Conservation (phyloP, 2,329 filamentous ascomycete species). For the Stenocarpella maydis region DNA sequence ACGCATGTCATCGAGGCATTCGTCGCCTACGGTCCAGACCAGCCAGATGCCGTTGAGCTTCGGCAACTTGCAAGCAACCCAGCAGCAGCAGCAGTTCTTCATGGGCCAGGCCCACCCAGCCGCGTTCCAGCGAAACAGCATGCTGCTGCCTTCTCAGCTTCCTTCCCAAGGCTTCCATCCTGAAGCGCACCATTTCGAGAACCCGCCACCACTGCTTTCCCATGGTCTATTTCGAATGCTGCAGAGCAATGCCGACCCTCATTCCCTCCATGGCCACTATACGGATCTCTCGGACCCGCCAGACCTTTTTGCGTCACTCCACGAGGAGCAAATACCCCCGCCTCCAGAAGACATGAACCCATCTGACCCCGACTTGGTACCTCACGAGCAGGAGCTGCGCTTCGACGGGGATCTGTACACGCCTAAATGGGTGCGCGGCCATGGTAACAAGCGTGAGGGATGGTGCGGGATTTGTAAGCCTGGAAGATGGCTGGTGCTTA, state of each 20-base stretch:
- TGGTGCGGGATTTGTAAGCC: constrained; percentile 92
- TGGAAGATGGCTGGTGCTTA: constrained; percentile 84
- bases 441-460: constrained; percentile 86
- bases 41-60: constrained; percentile 61
- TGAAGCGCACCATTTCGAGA: constrained; percentile 63
- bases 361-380: constrained; percentile 75
- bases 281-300: constrained; percentile 78
- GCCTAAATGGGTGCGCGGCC: constrained; percentile 82
- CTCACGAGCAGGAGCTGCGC: constrained; percentile 80
- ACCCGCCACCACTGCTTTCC: constrained; percentile 70
- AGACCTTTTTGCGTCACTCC: constrained; percentile 77
- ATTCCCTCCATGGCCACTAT: constrained; percentile 73
- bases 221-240: constrained; percentile 78
- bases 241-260: constrained; percentile 77
- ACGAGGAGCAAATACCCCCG: constrained; percentile 76
- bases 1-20: constrained; percentile 62
- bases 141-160: constrained; percentile 66
- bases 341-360: constrained; percentile 85
- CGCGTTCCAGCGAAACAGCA: constrained; percentile 62
- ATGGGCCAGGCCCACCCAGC: constrained; percentile 55
- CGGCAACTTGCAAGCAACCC: constrained; percentile 62
- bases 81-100: constrained; percentile 65
- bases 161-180: constrained; percentile 59
- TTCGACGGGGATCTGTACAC: constrained; percentile 87
- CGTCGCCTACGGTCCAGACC: constrained; percentile 57